Base-by-base conservation (phyloP, 495 filamentous ascomycete genomes). In the Daldinia grandis region DNA sequence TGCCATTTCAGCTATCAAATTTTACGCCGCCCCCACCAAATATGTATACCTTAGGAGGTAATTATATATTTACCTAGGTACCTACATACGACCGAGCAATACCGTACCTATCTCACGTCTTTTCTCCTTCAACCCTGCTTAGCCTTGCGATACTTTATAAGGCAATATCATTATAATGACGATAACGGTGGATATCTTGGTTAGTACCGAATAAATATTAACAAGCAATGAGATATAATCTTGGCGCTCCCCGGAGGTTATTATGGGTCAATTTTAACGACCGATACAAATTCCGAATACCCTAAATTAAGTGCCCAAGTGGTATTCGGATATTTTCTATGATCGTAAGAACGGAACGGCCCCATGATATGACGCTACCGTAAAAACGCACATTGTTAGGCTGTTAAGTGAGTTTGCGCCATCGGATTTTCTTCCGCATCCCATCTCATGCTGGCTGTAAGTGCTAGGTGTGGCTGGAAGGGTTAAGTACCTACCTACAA, bases 221-320 rank as follows among this genome's bases (percentile, higher is more conserved):
- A 35, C 31, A 35, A 35, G 31, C 10, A 35, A 35, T 12, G 31
- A 12, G 19, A 47, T 19, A 21, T 21, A 10, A 24, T 47, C 42
- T 47, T 47, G 42, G 42, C 19, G 30, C 58, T 37, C 5, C 25
- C 38, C 37, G 28, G 44, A 57, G 56, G 62, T 67, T 51, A 49
- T 17, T 30, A 17, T 58, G 51, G 30, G 56, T 6, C 27, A 61
- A 64, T 64, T 64, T 57, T 33, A 61, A 55, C n/a, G 62, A n/a
- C 66, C 59, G 66, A 63, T 38, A 57, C 51, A 19, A 64, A 72
- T 72, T 68, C 64, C 69, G 64, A 58, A 61, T 67, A n/a, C 14
- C 50, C n/a, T n/a, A 19, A 54, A 35, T 33, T 42, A 37, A 53
- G 10, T 50, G 12, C 44, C 30, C 44, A 24, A n/a, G 30, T 28